Conservation (phyloP, 371 early-diverging fungal species). For the Paraphysoderma sedebokerense region DNA sequence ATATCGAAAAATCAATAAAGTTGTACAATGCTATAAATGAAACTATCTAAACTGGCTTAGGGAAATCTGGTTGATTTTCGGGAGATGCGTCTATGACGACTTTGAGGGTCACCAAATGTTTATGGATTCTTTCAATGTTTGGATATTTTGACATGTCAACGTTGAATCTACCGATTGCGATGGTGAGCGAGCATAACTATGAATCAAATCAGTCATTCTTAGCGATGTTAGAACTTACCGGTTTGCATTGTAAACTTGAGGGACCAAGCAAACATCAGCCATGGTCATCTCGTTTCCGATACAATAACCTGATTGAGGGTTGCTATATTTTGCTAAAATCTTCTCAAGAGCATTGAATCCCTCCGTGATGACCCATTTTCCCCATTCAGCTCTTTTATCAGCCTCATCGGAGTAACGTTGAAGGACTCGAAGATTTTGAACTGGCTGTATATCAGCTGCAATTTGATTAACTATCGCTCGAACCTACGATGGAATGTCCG, state of each 20-base stretch:
- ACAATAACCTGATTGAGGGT: constrained; percentile 57
- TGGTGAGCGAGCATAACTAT: too few relatives aligned
- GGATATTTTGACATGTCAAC: constrained; percentile 63
- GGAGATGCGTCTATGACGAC: constrained; percentile 55
- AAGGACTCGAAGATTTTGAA: constrained; percentile 65
- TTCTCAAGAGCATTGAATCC: constrained; percentile 57
- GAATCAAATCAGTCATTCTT: background rate
- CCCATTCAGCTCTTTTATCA: constrained; percentile 41
- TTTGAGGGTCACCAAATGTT: constrained; percentile 26
- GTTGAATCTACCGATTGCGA: constrained; percentile 18
- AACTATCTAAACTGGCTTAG: too few relatives aligned
- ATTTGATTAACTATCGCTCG: constrained; percentile 53
- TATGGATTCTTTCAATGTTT: constrained; percentile 35
- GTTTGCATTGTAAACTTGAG: constrained; percentile 64
- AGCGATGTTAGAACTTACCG: constrained; percentile 15
- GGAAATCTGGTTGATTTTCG: constrained; percentile 52
- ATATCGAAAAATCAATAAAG: too few relatives aligned
- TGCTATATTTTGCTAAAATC: constrained; percentile 34
- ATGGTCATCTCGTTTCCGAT: constrained; percentile 66
- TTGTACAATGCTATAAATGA: too few relatives aligned
- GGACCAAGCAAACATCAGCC: constrained; percentile 65
- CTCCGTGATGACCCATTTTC: constrained; percentile 25
- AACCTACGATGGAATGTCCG: constrained; percentile 21
- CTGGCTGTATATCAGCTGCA: constrained; percentile 72
- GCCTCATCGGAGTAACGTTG: constrained; percentile 29